Conservation (phyloP, 345 rosid genomes). For the Eucalyptus guilfoylei region DNA sequence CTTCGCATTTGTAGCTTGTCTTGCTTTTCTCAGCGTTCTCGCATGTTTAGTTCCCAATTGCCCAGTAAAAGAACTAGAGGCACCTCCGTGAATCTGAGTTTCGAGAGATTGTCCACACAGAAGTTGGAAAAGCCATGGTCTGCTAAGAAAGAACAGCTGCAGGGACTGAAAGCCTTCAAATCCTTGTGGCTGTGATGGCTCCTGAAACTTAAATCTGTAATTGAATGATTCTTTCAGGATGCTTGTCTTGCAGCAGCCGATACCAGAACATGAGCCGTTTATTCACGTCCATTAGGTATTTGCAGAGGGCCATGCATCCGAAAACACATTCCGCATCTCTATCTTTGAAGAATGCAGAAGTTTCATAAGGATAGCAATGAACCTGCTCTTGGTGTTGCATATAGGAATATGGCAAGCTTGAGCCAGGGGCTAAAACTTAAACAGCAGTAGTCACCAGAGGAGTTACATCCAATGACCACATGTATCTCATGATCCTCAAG, state of each 20-base stretch:
- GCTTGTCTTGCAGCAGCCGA: not conserved
- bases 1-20: not conserved
- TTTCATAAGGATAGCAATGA: not conserved
- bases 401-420: not conserved
- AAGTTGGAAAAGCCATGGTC: not conserved
- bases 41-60: not conserved
- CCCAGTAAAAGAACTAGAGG: conserved; percentile 13
- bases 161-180: not conserved
- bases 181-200: not conserved
- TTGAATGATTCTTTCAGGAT: not conserved
- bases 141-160: conserved; percentile 4
- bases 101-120: not conserved
- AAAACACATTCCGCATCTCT: not conserved
- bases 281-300: not conserved
- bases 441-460: too few species aligned
- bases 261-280: not conserved
- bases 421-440: not conserved
- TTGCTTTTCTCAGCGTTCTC: not conserved
- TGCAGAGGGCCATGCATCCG: not conserved
- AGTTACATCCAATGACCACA: not conserved
- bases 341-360: not conserved
- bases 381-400: not conserved
- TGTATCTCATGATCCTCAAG: not conserved
- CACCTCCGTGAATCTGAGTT: not conserved
- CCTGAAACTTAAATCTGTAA: not conserved